Conservation (phyloP, 352 stramenopile species). For the Phytopythium aichiense region DNA sequence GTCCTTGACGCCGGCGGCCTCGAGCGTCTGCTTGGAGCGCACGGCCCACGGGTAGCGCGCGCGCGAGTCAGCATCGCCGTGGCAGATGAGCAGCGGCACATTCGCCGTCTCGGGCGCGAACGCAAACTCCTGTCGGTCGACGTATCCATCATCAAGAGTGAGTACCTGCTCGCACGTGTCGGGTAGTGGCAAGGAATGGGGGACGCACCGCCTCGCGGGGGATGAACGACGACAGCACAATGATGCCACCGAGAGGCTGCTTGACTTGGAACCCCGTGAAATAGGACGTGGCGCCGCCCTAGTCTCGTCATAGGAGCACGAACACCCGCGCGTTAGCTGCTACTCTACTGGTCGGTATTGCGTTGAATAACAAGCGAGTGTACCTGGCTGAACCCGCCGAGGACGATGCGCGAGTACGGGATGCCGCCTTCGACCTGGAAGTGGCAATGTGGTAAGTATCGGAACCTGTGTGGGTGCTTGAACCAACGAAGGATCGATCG, state of each 20-base stretch:
- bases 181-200: background rate
- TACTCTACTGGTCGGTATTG: background rate
- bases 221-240: conserved; percentile 73
- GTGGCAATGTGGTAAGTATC: background rate
- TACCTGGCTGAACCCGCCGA: conserved; percentile 93
- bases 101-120: conserved; percentile 37
- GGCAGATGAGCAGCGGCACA: conserved; percentile 66
- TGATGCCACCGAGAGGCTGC: conserved; percentile 53
- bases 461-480: background rate
- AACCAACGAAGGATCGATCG: background rate
- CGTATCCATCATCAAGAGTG: background rate
- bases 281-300: conserved; percentile 88
- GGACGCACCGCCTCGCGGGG: conserved; percentile 37
- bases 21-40: conserved; percentile 39
- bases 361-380: no score
- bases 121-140: conserved; percentile 33
- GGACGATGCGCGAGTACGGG: conserved; percentile 85
- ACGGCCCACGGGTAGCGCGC: conserved; percentile 43
- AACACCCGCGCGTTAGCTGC: background rate
- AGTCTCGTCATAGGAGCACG: no score
- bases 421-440: conserved; percentile 45
- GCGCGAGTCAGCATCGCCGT: conserved; percentile 52
- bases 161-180: background rate
- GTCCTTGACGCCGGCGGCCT: conserved; percentile 37
- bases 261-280: conserved; percentile 69